Evolutionary conservation across 768 basidiomycete species (phyloP), one percentile per base, ranked within the genome.

Genomic region (Sistotremastrum suecicum): DNA sequence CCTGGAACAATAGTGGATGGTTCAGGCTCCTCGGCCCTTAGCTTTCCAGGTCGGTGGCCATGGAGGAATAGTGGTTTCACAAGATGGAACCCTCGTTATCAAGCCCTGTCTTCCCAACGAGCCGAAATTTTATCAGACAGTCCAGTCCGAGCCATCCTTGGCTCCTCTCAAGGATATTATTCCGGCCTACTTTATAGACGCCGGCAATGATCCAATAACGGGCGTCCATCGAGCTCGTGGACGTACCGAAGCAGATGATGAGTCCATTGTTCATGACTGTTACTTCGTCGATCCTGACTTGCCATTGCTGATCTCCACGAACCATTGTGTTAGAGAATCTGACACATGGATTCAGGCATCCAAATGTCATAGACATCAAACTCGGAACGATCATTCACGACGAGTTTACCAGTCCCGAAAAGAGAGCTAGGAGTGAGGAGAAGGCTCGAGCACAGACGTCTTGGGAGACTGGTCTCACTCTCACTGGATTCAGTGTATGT

Each of bases 301-400:
- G 42, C 12, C 42, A 47, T 40, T 34, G 43, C 41, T 43, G 41
- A 43, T 47, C 51, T 44, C 52, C 52, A 68, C 78, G 90, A 67
- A 79, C 76, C 48, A 65, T 94, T 44, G 86, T 94, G 32, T 63
- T 99, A 3, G 82, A 92, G 64, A 97, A 99, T 60, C 64, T 91
- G 8, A 63, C 83, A 2, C 62, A 80, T 52, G 57, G 69, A 1
- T 97, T 91, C 66, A 54, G 62, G 35, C 82, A 79, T 58, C 92
- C 92, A 5, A 89, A 85, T 53, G 74, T 95, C 48, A 67, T 97
- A 31, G 94, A 99, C 59, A 70, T 90, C 58, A 99, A 98, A 61
- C 81, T 98, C 9, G 95, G 95, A 1, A 92, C 83, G 0, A 67
- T 83, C 1, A 70, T 98, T n/a, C 86, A 85, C 51, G 89, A 86